A percentile compares a stretch with the other conserved stretches of the same genome.
These are phyloP conservation scores for Yamadazyma dendronema DNA, from an alignment of 1,139 yeast genomes.

Conservation along the genomic window DNA sequence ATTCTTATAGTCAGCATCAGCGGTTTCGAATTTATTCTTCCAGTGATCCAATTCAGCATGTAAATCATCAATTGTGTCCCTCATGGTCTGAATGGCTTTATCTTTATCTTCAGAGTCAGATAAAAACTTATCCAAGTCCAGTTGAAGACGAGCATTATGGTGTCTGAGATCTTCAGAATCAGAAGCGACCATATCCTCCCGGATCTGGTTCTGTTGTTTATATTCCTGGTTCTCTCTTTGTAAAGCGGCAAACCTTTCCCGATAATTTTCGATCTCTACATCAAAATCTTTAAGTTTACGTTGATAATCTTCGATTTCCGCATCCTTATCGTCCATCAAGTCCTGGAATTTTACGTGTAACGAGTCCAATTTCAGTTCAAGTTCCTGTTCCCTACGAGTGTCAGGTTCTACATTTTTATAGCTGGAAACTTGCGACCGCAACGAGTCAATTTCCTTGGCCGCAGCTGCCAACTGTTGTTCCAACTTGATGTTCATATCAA, in stretches of 20 bases:
- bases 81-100: slow-evolving; percentile 2
- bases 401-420: neutral
- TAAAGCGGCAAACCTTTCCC: neutral
- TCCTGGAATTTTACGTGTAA: no score
- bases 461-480: slow-evolving; percentile 34
- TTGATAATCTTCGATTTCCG: neutral
- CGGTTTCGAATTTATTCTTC: slow-evolving; percentile 1
- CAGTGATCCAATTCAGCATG: slow-evolving; percentile 5
- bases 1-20: neutral
- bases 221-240: neutral
- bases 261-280: neutral
- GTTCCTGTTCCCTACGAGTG: neutral
- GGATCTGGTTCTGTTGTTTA: neutral
- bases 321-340: neutral
- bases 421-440: slow-evolving; percentile 3
- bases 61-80: slow-evolving; percentile 9
- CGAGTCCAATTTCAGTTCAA: neutral
- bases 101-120: slow-evolving; percentile 4
- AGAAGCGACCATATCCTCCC: no score
- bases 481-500: slow-evolving; percentile 40
- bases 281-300: neutral
- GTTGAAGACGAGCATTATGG: no score
- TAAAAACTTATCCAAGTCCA: no score
- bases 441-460: slow-evolving; percentile 9
- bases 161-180: no score